Percentiles rank a stretch among this genome's conserved stretches.
These are phyloP conservation scores for Aeschynomene evenia DNA, from an alignment of 306 rosid genomes.

Conservation along the genomic window DNA sequence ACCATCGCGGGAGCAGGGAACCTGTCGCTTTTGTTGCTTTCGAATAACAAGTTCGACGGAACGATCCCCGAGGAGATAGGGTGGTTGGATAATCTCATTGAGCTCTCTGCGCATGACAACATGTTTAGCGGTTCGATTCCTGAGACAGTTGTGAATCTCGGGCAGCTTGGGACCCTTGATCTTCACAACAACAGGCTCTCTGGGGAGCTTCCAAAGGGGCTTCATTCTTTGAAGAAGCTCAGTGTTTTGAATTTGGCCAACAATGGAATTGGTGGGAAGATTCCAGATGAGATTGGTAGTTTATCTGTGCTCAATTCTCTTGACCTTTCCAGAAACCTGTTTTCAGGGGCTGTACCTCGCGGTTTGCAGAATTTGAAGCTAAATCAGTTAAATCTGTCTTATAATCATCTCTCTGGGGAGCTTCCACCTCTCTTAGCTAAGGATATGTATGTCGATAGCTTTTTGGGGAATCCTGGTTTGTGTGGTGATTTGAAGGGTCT, in stretches of 20 bases:
- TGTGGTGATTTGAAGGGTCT: conserved; percentile 63
- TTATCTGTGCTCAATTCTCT: conserved; percentile 73
- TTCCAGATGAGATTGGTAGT: conserved; percentile 67
- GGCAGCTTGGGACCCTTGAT: conserved; percentile 63
- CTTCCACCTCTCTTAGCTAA: conserved; percentile 69
- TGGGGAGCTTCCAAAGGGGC: conserved; percentile 56
- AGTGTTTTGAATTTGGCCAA: conserved; percentile 75
- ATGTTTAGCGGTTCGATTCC: conserved; percentile 62
- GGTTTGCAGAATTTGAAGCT: conserved; percentile 77
- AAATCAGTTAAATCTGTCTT: conserved; percentile 66
- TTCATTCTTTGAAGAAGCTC: conserved; percentile 58
- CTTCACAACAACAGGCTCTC: conserved; percentile 67
- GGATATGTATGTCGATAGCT: conserved; percentile 57
- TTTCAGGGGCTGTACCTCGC: conserved; percentile 65
- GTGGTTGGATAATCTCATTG: conserved; percentile 57
- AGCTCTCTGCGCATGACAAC: conserved; percentile 56
- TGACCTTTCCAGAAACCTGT: conserved; percentile 68
- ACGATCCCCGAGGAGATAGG: conserved; percentile 78
- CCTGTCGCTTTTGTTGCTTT: conserved; percentile 56
- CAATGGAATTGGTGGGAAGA: conserved; percentile 59
- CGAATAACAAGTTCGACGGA: conserved; percentile 67
- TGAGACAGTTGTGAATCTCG: conserved; percentile 51
- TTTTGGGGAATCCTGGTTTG: conserved; percentile 79
- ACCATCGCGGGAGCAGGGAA: conserved; percentile 72
- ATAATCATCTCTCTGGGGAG: conserved; percentile 61